Conservation (phyloP, 75 land plant genomes). For the Pinus albicaulis region DNA sequence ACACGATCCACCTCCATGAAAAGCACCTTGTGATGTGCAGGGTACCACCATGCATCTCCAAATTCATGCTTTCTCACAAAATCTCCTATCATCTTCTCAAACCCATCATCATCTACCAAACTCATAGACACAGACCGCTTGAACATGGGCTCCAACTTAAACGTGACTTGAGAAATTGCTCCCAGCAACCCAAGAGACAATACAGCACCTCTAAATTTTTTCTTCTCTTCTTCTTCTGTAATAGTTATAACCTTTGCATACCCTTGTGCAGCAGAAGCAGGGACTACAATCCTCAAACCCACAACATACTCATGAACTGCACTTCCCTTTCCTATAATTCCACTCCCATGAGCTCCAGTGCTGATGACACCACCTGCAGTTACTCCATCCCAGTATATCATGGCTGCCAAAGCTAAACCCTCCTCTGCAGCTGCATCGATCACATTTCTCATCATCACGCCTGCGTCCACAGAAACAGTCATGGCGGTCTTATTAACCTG, state of each 20-base stretch:
- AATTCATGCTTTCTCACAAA: conserved; percentile 22
- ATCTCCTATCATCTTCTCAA: conserved; percentile 16
- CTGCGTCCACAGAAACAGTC: conserved; percentile 27
- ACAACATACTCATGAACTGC: conserved; percentile 21
- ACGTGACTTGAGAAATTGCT: conserved; percentile 19
- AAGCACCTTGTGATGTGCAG: conserved; percentile 7
- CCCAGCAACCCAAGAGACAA: conserved; percentile 16
- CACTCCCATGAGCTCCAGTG: conserved; percentile 24
- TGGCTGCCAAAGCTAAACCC: conserved; percentile 9
- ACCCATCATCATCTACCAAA: conserved; percentile 10
- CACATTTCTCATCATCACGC: conserved; percentile 19
- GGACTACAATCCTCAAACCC: conserved; percentile 14
- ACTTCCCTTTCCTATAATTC: conserved; percentile 15
- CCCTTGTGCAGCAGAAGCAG: conserved; percentile 11
- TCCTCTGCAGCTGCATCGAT: conserved; percentile 6
- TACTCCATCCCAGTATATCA: conserved; percentile 16
- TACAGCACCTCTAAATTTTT: conserved; percentile 13
- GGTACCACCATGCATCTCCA: conserved; percentile 29
- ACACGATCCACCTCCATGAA: conserved; percentile 13
- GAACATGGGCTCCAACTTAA: conserved; percentile 30
- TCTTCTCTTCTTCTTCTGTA: not conserved
- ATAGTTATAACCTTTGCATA: conserved; percentile 13
- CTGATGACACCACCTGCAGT: conserved; percentile 25
- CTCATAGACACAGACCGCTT: conserved; percentile 23
- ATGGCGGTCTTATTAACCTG: conserved; percentile 1